phyloP scores from a whole-genome alignment of 2,329 filamentous ascomycete genomes.

The Fusarium setosum region DNA sequence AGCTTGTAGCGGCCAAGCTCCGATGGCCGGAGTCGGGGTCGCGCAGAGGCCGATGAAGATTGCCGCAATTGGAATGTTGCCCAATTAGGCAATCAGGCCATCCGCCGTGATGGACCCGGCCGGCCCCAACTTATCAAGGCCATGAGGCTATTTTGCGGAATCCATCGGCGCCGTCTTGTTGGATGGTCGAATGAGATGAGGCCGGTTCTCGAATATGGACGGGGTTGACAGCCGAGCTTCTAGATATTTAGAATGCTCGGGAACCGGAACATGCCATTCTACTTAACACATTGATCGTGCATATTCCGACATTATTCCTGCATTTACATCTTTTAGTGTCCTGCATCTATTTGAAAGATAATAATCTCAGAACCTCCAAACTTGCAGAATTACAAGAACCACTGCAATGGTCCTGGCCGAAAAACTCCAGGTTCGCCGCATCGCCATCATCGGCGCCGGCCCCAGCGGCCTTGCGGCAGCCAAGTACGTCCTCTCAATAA shows the following conservation, averaged over 20 bases:
- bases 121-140: slow-evolving; percentile 10
- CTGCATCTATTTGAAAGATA: not conserved
- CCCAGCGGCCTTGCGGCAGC: slow-evolving; percentile 74
- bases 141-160: slow-evolving; percentile 41
- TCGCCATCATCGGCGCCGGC: slow-evolving; percentile 80
- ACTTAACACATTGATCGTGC: not conserved
- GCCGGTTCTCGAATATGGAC: slow-evolving; percentile 4
- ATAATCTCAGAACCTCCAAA: too few species aligned
- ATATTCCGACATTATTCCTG: not conserved
- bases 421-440: slow-evolving; percentile 53
- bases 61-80: slow-evolving; percentile 29
- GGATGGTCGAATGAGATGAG: slow-evolving; percentile 16
- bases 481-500: slow-evolving; percentile 45
- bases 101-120: slow-evolving; percentile 17
- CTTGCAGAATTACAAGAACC: not conserved
- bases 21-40: slow-evolving; percentile 35
- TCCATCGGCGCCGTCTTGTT: slow-evolving; percentile 23
- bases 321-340: not conserved
- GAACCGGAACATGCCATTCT: not conserved
- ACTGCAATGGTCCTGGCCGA: slow-evolving; percentile 31
- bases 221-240: not conserved
- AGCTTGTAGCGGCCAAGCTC: slow-evolving; percentile 18
- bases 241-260: not conserved
- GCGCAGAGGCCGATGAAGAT: slow-evolving; percentile 37
- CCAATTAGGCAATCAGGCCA: slow-evolving; percentile 33